These are phyloP conservation scores for Toxicodendron radicans DNA, from an alignment of 345 rosid genomes.

Conservation along the genomic window DNA sequence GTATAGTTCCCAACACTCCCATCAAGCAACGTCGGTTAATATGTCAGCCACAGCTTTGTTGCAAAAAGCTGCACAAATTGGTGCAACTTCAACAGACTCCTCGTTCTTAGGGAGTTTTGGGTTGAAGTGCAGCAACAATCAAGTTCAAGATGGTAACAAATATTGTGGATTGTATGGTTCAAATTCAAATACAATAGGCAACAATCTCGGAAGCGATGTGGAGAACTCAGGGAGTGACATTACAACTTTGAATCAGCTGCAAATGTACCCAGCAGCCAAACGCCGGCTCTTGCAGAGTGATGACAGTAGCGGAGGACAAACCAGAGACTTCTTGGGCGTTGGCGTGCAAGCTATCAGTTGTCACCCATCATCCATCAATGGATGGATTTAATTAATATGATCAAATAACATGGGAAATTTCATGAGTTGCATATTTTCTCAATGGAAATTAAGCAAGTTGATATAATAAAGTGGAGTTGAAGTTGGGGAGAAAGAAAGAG, in stretches of 20 bases:
- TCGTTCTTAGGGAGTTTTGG: conserved; percentile 53
- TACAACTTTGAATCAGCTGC: conserved; percentile 43
- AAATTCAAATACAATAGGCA: conserved; percentile 31
- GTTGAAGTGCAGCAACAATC: conserved; percentile 33
- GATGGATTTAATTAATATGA: conserved; percentile 53
- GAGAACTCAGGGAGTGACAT: conserved; percentile 43
- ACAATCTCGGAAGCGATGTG: conserved; percentile 28
- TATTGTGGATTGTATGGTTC: conserved; percentile 50
- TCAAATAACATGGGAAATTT: conserved; percentile 7
- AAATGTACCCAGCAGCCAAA: conserved; percentile 57
- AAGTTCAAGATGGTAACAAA: conserved; percentile 46
- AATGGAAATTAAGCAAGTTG: conserved; percentile 21
- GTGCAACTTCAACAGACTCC: conserved; percentile 60
- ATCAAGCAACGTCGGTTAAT: conserved; percentile 36
- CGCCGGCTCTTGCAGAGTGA: conserved; percentile 46
- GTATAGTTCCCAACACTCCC: conserved; percentile 52
- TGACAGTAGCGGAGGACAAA: conserved; percentile 61
- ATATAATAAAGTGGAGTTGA: conserved; percentile 18
- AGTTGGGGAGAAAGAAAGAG: not conserved
- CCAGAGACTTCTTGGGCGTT: conserved; percentile 92
- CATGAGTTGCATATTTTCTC: conserved; percentile 12
- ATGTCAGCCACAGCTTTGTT: conserved; percentile 96
- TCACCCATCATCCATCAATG: conserved; percentile 63
- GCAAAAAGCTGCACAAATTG: conserved; percentile 92
- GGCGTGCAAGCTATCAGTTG: conserved; percentile 57